Percentiles rank a stretch among this genome's conserved stretches.
Conservation (phyloP, 2,329 filamentous ascomycete genomes). For the Alternaria burnsii region DNA sequence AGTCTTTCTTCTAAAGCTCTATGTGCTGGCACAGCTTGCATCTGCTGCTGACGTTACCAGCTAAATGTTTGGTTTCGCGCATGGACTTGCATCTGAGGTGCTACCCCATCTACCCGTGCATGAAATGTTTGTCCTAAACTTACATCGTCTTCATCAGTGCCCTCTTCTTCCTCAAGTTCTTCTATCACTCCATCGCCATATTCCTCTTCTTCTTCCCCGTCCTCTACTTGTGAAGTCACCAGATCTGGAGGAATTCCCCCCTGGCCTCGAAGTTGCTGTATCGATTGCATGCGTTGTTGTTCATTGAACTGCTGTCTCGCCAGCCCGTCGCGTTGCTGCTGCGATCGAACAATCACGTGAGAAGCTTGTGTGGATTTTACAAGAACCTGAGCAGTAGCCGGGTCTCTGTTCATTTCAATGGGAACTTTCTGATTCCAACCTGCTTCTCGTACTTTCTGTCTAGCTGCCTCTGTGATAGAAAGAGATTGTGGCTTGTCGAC, state of each 20-base stretch:
- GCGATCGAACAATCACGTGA: too few relatives aligned
- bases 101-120: neutral
- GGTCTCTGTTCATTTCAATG: neutral
- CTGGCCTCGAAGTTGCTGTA: neutral
- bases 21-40: neutral
- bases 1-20: neutral
- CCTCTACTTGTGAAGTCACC: neutral
- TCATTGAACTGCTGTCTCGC: neutral
- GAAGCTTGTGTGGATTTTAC: neutral
- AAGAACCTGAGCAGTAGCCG: neutral
- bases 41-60: neutral
- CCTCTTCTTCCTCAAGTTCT: neutral
- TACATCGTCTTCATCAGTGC: neutral
- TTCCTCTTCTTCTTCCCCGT: neutral
- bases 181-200: neutral
- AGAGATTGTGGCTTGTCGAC: neutral
- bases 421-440: neutral
- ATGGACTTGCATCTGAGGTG: neutral
- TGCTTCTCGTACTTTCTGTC: neutral
- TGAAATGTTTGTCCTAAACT: neutral
- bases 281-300: neutral
- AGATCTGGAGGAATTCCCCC: neutral
- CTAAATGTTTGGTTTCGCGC: neutral
- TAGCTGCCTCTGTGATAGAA: neutral
- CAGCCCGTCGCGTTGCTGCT: neutral